Percentiles rank a stretch among this genome's conserved stretches.
Conservation (phyloP, 2,329 filamentous ascomycete species). For the Calonectria pseudoturangicola region DNA sequence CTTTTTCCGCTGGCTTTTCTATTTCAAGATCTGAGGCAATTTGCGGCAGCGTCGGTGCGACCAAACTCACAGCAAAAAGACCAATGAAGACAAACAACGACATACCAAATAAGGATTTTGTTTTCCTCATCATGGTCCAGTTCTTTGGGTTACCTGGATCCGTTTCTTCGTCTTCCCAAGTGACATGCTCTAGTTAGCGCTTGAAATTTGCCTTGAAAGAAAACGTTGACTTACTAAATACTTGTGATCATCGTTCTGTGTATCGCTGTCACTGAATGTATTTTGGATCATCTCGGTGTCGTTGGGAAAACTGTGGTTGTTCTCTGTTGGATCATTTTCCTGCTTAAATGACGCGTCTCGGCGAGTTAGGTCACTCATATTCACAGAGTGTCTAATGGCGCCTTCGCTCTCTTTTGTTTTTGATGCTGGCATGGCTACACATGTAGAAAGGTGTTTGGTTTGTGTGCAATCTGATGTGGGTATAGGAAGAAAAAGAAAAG, state of each 20-base stretch:
- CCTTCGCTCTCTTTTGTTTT: neutral
- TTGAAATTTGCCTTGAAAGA: neutral
- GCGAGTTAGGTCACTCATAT: neutral
- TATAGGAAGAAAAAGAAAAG: no score
- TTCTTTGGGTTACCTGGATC: conserved; percentile 3
- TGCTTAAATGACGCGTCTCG: neutral
- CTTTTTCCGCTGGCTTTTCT: neutral
- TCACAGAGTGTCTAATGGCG: neutral
- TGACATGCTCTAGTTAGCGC: neutral
- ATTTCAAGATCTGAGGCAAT: neutral
- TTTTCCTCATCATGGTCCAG: conserved; percentile 8
- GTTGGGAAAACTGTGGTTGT: neutral
- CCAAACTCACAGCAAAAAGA: conserved; percentile 1
- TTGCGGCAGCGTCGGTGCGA: neutral
- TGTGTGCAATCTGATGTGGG: no score
- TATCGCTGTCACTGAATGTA: neutral
- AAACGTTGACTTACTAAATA: neutral
- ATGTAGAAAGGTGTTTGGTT: neutral
- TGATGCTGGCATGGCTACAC: neutral
- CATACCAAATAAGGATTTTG: conserved; percentile 6
- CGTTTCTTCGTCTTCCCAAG: conserved; percentile 9
- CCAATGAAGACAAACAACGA: neutral
- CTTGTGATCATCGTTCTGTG: neutral
- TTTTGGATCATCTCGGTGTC: neutral
- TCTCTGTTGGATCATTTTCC: neutral